Conservation (phyloP, 176 grass and related monocot genomes). For the Triticum dicoccoides region DNA sequence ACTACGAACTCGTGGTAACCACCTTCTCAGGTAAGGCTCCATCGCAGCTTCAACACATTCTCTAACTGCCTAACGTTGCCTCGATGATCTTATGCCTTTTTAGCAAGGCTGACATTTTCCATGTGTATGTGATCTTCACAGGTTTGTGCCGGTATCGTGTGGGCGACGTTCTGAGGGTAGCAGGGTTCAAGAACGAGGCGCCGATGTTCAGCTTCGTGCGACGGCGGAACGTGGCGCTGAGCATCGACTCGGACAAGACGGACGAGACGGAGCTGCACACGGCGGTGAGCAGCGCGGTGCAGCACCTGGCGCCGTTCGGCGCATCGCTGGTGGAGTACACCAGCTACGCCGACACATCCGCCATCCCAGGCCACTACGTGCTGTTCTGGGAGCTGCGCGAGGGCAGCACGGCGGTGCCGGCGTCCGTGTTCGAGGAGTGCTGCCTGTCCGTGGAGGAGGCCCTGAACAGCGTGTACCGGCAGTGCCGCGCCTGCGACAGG, state of each 20-base stretch:
- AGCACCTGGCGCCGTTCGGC: constrained; percentile 75
- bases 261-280: constrained; percentile 94
- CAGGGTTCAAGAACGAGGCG: constrained; percentile 93
- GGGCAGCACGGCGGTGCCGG: constrained; percentile 56
- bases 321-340: constrained; percentile 91
- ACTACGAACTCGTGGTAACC: constrained; percentile 95
- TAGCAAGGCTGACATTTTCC: neutral
- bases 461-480: constrained; percentile 90
- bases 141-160: constrained; percentile 96
- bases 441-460: constrained; percentile 88
- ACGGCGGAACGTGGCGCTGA: constrained; percentile 92
- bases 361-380: constrained; percentile 93
- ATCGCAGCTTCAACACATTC: neutral
- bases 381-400: constrained; percentile 86
- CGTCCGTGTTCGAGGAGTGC: constrained; percentile 92
- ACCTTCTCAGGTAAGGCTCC: constrained; percentile 68
- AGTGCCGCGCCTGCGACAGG: constrained; percentile 72
- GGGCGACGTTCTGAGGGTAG: constrained; percentile 84
- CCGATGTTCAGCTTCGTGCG: constrained; percentile 81
- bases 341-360: constrained; percentile 70
- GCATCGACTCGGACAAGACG: constrained; percentile 95
- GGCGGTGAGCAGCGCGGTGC: constrained; percentile 65
- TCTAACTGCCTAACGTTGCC: neutral
- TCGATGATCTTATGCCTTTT: neutral
- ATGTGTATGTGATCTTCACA: constrained; percentile 15